Conservation (phyloP, 1,284 basidiomycete genomes). For the Inonotus obliquus region DNA sequence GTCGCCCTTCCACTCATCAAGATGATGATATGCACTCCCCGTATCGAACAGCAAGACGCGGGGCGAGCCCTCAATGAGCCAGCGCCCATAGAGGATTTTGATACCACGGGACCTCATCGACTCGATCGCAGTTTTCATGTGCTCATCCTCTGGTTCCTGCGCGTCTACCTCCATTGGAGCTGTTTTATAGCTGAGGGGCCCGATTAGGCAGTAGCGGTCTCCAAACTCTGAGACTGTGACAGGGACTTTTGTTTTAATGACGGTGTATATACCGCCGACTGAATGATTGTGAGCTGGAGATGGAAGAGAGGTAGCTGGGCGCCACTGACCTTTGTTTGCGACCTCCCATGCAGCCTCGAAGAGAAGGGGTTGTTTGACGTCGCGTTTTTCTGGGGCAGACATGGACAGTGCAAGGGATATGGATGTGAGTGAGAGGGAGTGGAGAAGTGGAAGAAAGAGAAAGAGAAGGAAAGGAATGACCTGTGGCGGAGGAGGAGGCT, state of each 20-base stretch:
- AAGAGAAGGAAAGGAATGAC: not conserved
- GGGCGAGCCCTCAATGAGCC: conserved; percentile 96
- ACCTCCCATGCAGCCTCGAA: conserved; percentile 95
- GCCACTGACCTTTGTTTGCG: conserved; percentile 68
- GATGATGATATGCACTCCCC: conserved; percentile 78
- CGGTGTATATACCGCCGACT: conserved; percentile 98
- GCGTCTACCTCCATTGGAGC: conserved; percentile 98
- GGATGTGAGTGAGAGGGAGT: not conserved
- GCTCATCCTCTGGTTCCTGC: conserved; percentile 74
- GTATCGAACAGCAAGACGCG: conserved; percentile 95
- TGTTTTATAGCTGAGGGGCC: conserved; percentile 94
- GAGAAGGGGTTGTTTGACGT: conserved; percentile 73
- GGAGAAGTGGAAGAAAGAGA: not conserved
- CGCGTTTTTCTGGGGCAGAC: conserved; percentile 43
- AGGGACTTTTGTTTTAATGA: conserved; percentile 99
- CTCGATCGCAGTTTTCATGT: conserved; percentile 65
- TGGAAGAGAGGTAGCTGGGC: conserved; percentile 13
- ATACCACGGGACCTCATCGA: conserved; percentile 85
- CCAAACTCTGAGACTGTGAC: conserved; percentile 94
- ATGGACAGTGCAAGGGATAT: not conserved
- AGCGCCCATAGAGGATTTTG: conserved; percentile 92
- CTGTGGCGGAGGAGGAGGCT: not conserved
- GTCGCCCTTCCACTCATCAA: conserved; percentile 98
- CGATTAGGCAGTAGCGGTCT: conserved; percentile 90
- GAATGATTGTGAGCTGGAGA: not conserved